Conservation (phyloP, 495 filamentous ascomycete species). For the Lasiosphaeria miniovina region DNA sequence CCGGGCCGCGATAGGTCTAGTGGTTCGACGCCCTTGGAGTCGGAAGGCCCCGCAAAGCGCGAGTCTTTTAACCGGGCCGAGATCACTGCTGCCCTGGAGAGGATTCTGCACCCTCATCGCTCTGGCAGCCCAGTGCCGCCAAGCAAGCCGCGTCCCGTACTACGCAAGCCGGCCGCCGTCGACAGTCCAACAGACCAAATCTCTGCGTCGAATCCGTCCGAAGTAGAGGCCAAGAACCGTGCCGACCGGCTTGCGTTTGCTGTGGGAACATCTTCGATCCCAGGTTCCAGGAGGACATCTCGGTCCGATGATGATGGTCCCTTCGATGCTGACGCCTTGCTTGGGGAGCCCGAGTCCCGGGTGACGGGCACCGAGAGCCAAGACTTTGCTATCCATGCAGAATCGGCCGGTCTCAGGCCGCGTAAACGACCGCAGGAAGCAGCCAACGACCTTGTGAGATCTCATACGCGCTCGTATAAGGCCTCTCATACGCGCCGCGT, state of each 20-base stretch:
- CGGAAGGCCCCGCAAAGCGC: conserved; percentile 5
- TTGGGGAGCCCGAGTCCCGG: not conserved
- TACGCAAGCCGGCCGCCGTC: conserved; percentile 20
- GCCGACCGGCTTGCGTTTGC: conserved; percentile 34
- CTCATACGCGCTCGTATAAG: conserved; percentile 6
- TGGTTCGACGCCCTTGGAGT: conserved; percentile 9
- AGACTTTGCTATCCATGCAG: conserved; percentile 11
- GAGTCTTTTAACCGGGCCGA: conserved; percentile 28
- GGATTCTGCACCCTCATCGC: conserved; percentile 23
- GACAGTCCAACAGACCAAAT: conserved; percentile 10
- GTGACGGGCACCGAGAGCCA: conserved; percentile 1
- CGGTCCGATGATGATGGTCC: conserved; percentile 12
- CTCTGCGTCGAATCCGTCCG: conserved; percentile 19
- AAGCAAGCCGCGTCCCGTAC: conserved; percentile 27
- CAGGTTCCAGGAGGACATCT: conserved; percentile 30
- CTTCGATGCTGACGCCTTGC: conserved; percentile 7
- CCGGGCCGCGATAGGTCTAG: conserved; percentile 12
- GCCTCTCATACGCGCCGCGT: conserved; percentile 17
- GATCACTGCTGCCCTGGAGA: conserved; percentile 21
- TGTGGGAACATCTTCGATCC: conserved; percentile 33
- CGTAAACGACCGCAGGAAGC: conserved; percentile 22
- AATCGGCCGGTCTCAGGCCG: conserved; percentile 9
- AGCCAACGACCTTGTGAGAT: conserved; percentile 26
- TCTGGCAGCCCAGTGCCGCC: conserved; percentile 14
- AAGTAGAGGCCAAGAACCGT: conserved; percentile 31